Conservation (phyloP, 2,329 filamentous ascomycete species). For the Leptographium galeiforme region DNA sequence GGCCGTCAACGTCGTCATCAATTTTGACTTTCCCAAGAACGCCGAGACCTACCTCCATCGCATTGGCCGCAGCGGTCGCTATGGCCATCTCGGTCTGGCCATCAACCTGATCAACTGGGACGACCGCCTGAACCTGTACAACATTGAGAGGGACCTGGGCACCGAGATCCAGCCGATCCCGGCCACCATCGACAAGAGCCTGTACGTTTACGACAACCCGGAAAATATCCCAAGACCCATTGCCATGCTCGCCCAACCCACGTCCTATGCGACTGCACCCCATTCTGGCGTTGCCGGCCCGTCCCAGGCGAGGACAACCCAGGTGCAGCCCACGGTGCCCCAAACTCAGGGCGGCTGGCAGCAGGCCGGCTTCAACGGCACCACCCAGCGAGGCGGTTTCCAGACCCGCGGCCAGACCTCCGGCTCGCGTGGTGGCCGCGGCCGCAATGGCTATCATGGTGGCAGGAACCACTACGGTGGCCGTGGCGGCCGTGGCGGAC, state of each 20-base stretch:
- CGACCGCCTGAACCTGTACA: slow-evolving; percentile 96
- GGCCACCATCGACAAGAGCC: slow-evolving; percentile 83
- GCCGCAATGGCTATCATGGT: slow-evolving; percentile 4
- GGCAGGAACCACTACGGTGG: not conserved
- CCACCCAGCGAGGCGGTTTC: not conserved
- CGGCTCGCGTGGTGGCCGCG: slow-evolving; percentile 3
- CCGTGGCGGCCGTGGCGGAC: not conserved
- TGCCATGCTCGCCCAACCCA: slow-evolving; percentile 27
- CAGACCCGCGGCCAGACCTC: slow-evolving; percentile 2
- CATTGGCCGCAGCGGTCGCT: slow-evolving; percentile 93
- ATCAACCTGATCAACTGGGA: slow-evolving; percentile 99
- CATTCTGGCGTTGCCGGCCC: not conserved
- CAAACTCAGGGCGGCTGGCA: slow-evolving; percentile 11
- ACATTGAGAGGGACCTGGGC: slow-evolving; percentile 92
- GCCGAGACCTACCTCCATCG: slow-evolving; percentile 97
- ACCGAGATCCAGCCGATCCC: slow-evolving; percentile 98
- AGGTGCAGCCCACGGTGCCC: slow-evolving; percentile 5
- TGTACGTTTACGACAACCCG: slow-evolving; percentile 95
- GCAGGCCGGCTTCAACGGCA: slow-evolving; percentile 2
- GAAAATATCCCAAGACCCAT: slow-evolving; percentile 83
- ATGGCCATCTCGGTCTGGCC: slow-evolving; percentile 90
- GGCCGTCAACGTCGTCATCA: slow-evolving; percentile 98
- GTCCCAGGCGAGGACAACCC: not conserved
- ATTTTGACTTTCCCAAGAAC: slow-evolving; percentile 99
- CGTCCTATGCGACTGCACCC: not conserved